A percentile compares a stretch with the other conserved stretches of the same genome.
These are phyloP conservation scores for Fraxinus pennsylvanica DNA, from an alignment of 257 asterid genomes.

Conservation along the genomic window DNA sequence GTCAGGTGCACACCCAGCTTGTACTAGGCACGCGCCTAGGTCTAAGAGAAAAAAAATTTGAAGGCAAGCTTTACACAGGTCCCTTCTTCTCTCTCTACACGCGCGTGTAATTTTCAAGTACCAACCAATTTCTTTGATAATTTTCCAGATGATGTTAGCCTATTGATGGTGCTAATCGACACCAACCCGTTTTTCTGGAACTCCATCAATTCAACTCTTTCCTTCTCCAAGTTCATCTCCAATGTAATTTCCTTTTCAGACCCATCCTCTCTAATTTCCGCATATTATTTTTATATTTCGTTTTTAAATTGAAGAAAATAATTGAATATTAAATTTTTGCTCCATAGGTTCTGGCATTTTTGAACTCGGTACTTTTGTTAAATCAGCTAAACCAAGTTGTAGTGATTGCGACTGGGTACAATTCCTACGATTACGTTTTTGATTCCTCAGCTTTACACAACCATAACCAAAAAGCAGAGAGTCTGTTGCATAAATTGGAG, in stretches of 20 bases:
- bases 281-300: neutral
- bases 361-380: slow-evolving; percentile 71
- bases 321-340: neutral
- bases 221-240: slow-evolving; percentile 70
- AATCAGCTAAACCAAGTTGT: slow-evolving; percentile 86
- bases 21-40: no score
- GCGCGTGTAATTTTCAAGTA: neutral
- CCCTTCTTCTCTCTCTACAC: neutral
- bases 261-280: neutral
- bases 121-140: neutral
- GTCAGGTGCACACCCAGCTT: no score
- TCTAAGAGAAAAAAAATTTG: no score
- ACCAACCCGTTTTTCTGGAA: slow-evolving; percentile 87
- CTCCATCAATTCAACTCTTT: slow-evolving; percentile 54
- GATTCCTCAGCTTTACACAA: slow-evolving; percentile 63
- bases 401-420: slow-evolving; percentile 82
- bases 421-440: slow-evolving; percentile 66
- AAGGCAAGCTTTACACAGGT: slow-evolving; percentile 51
- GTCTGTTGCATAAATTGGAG: slow-evolving; percentile 64
- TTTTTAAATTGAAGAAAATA: slow-evolving; percentile 9
- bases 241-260: slow-evolving; percentile 46
- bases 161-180: slow-evolving; percentile 77
- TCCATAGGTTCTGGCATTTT: slow-evolving; percentile 70
- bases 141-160: slow-evolving; percentile 78
- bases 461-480: slow-evolving; percentile 62